Conservation (phyloP, 331 rosid species). For the Rosa hybrid region DNA sequence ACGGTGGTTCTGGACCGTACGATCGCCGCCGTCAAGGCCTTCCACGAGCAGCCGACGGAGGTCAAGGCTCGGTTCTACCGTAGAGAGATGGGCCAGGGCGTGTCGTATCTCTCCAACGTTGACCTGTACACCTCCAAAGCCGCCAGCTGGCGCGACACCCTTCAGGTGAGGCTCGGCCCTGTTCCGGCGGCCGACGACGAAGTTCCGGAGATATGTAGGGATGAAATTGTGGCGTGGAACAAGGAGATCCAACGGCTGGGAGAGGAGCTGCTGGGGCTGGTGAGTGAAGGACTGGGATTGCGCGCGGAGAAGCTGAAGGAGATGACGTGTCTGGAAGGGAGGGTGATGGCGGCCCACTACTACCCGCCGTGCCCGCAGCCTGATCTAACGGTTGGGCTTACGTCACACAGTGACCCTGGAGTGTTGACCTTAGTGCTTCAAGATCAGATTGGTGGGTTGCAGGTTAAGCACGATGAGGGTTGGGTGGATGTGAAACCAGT, state of each 20-base stretch:
- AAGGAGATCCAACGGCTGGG: slow-evolving; percentile 50
- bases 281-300: slow-evolving; percentile 80
- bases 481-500: slow-evolving; percentile 71
- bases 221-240: slow-evolving; percentile 48
- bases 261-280: slow-evolving; percentile 36
- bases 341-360: slow-evolving; percentile 64
- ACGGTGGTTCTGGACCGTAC: slow-evolving; percentile 24
- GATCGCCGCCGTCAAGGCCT: slow-evolving; percentile 44
- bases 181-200: slow-evolving; percentile 8
- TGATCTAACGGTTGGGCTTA: slow-evolving; percentile 73
- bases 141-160: slow-evolving; percentile 80
- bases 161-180: slow-evolving; percentile 45
- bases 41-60: slow-evolving; percentile 72
- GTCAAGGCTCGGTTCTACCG: slow-evolving; percentile 40
- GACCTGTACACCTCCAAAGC: slow-evolving; percentile 65
- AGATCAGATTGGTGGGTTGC: slow-evolving; percentile 76
- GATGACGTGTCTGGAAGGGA: slow-evolving; percentile 49
- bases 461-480: slow-evolving; percentile 1
- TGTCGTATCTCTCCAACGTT: slow-evolving; percentile 60
- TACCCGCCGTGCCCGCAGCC: slow-evolving; percentile 79
- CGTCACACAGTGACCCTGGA: slow-evolving; percentile 71
- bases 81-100: slow-evolving; percentile 39
- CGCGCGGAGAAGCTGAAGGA: slow-evolving; percentile 41
- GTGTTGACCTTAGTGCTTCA: slow-evolving; percentile 58
- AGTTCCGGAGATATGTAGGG: slow-evolving; percentile 55